These are phyloP conservation scores for Malus fusca DNA, from an alignment of 306 rosid genomes.

Conservation along the genomic window DNA sequence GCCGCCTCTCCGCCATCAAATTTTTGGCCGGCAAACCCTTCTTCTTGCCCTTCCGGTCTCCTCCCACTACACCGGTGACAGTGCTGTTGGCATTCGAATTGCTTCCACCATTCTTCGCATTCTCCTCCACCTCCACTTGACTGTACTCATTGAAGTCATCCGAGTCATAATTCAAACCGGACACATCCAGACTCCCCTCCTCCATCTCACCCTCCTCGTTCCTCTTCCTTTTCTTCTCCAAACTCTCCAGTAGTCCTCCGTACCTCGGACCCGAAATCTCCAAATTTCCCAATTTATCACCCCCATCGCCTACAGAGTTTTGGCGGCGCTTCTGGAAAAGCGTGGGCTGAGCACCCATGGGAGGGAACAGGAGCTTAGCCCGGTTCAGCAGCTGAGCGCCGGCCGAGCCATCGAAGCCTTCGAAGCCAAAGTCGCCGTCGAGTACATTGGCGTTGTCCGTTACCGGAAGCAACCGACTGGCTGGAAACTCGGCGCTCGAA, in stretches of 20 bases:
- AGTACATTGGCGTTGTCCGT: constrained; percentile 12
- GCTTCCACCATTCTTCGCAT: constrained; percentile 28
- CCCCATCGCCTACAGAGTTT: constrained; percentile 11
- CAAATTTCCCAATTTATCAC: constrained; percentile 30
- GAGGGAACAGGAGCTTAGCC: constrained; percentile 34
- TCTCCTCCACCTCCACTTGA: constrained; percentile 26
- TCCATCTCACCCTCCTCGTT: constrained; percentile 39
- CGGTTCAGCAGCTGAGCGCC: constrained; percentile 35
- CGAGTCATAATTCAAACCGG: constrained; percentile 65
- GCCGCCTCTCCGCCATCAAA: constrained; percentile 95
- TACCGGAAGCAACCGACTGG: constrained; percentile 17
- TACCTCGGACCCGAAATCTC: constrained; percentile 34
- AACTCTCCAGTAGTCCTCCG: constrained; percentile 18
- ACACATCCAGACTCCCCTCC: constrained; percentile 36
- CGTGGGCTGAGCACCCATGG: constrained; percentile 52
- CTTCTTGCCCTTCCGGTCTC: constrained; percentile 77
- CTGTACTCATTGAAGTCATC: constrained; percentile 44
- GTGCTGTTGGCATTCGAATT: constrained; percentile 38
- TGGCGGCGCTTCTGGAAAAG: constrained; percentile 63
- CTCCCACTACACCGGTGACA: constrained; percentile 42
- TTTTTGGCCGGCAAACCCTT: constrained; percentile 82
- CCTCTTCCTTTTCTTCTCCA: constrained; percentile 35
- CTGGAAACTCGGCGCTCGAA: constrained; percentile 36
- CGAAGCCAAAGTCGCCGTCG: constrained; percentile 16
- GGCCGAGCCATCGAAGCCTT: constrained; percentile 30